phyloP scores from a whole-genome alignment of 768 basidiomycete genomes.

The Leccinum pellstonianum region DNA sequence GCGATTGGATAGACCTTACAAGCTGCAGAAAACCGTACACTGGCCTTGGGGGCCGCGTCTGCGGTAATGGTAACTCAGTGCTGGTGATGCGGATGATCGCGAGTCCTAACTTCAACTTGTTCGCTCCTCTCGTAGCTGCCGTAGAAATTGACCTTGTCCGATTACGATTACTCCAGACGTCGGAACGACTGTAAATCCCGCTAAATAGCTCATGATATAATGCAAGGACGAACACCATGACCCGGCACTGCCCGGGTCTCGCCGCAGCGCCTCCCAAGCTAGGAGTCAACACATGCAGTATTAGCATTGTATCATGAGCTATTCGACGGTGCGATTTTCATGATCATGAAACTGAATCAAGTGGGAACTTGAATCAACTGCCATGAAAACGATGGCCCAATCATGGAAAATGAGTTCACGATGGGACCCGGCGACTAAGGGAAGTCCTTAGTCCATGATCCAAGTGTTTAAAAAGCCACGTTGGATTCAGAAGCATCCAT shows the following conservation, averaged over 20 bases:
- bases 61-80: too few relatives aligned
- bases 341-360: background rate
- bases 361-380: background rate
- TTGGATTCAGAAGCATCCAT: background rate
- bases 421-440: background rate
- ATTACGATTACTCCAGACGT: background rate
- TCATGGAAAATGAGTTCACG: background rate
- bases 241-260: background rate
- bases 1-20: background rate
- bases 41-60: background rate
- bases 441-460: background rate
- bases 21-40: background rate
- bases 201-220: constrained; percentile 18
- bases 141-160: background rate
- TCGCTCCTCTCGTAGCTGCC: background rate
- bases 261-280: background rate
- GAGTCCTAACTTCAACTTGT: too few relatives aligned
- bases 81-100: background rate
- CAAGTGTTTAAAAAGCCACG: background rate
- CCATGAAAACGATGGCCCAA: background rate
- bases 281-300: background rate
- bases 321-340: background rate
- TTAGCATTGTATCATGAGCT: constrained; percentile 16
- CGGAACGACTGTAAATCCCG: background rate
- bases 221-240: background rate